These are phyloP conservation scores for Scutellaria galericulata DNA, from an alignment of 257 asterid genomes.

Conservation along the genomic window DNA sequence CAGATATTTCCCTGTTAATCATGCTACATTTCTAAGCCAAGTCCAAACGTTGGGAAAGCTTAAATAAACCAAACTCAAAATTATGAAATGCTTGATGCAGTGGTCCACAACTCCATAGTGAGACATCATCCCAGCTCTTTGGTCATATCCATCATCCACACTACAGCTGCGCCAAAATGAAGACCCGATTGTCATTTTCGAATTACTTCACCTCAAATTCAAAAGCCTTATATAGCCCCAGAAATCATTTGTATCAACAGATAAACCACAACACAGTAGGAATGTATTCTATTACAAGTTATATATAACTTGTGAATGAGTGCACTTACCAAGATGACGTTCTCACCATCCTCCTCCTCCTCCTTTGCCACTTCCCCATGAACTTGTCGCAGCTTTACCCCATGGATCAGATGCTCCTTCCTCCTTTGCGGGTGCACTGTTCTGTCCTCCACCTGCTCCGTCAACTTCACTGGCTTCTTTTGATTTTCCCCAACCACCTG, in stretches of 20 bases:
- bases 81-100: not conserved
- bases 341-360: constrained; percentile 82
- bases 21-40: not conserved
- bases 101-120: constrained; percentile 1
- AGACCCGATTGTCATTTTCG: constrained; percentile 3
- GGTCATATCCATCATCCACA: not conserved
- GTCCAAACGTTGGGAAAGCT: constrained; percentile 1
- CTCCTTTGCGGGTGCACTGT: constrained; percentile 26
- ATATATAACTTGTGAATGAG: too few relatives aligned
- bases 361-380: constrained; percentile 56
- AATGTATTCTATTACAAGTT: too few relatives aligned
- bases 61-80: not conserved
- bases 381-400: constrained; percentile 50
- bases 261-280: too few relatives aligned
- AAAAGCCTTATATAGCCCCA: too few relatives aligned
- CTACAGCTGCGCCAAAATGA: constrained; percentile 29
- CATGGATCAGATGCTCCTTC: constrained; percentile 43
- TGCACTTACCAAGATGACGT: constrained; percentile 43
- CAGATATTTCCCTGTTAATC: too few relatives aligned
- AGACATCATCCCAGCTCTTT: constrained; percentile 20
- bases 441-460: not conserved
- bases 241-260: too few relatives aligned
- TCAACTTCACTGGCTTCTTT: constrained; percentile 22
- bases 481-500: constrained; percentile 10
- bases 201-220: too few relatives aligned